Conservation (phyloP, 1,139 yeast species). For the Suhomyces panamericanus region DNA sequence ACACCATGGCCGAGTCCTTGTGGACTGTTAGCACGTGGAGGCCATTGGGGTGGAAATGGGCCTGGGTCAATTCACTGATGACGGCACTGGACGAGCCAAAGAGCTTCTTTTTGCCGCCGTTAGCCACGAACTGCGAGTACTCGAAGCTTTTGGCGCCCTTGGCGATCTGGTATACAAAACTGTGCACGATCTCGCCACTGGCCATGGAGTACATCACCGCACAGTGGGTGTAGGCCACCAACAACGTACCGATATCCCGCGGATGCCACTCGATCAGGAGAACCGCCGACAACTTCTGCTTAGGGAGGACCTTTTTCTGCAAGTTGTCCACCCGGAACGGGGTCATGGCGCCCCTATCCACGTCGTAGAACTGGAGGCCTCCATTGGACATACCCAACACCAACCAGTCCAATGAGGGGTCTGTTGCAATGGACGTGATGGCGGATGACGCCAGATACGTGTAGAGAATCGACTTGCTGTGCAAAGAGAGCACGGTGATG, state of each 20-base stretch:
- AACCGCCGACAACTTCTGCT: conserved; percentile 59
- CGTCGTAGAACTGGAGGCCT: conserved; percentile 69
- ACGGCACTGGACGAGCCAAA: conserved; percentile 45
- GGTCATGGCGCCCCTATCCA: conserved; percentile 71
- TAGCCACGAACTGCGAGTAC: conserved; percentile 31
- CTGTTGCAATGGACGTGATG: conserved; percentile 68
- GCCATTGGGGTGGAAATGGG: conserved; percentile 93
- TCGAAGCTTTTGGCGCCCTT: conserved; percentile 38
- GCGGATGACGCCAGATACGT: conserved; percentile 60
- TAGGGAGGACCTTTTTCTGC: conserved; percentile 57
- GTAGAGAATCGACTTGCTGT: conserved; percentile 58
- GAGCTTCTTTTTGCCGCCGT: conserved; percentile 45
- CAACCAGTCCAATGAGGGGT: conserved; percentile 88
- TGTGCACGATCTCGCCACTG: conserved; percentile 54
- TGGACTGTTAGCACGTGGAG: conserved; percentile 78
- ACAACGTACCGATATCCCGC: conserved; percentile 75
- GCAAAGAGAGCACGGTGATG: conserved; percentile 68
- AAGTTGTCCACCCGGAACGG: conserved; percentile 70
- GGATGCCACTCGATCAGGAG: conserved; percentile 78
- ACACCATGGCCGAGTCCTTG: conserved; percentile 78
- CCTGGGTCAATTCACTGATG: conserved; percentile 54
- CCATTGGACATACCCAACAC: conserved; percentile 82
- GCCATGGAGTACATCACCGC: conserved; percentile 71
- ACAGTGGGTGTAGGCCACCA: conserved; percentile 70
- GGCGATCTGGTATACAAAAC: conserved; percentile 55